A percentile compares a stretch with the other conserved stretches of the same genome.
These are phyloP conservation scores for Suhomyces faveliae DNA, from an alignment of 805 yeast genomes.

Conservation along the genomic window DNA sequence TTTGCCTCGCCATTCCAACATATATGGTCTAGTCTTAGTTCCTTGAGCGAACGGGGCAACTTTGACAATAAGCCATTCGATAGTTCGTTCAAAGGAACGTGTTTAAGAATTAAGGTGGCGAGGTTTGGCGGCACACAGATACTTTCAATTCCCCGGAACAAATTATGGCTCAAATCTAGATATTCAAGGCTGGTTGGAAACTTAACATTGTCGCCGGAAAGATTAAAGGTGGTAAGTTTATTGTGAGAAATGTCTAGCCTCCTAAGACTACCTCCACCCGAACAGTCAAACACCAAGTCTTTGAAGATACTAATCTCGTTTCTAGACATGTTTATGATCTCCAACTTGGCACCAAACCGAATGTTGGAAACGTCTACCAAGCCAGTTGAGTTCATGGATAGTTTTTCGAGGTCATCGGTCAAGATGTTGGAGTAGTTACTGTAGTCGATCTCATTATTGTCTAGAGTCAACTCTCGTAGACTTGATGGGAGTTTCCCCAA, in stretches of 20 bases:
- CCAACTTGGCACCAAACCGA: constrained; percentile 16
- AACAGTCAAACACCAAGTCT: constrained; percentile 12
- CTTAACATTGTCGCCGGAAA: not conserved
- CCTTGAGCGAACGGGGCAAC: constrained; percentile 8
- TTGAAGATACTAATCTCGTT: constrained; percentile 17
- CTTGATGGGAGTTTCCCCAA: constrained; percentile 19
- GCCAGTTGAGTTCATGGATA: constrained; percentile 21
- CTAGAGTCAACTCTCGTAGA: constrained; percentile 14
- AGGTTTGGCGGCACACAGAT: constrained; percentile 7
- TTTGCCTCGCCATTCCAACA: not conserved
- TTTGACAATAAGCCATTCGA: not conserved
- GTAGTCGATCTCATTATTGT: constrained; percentile 22
- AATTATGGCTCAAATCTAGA: constrained; percentile 10
- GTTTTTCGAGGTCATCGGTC: constrained; percentile 13
- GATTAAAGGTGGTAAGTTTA: constrained; percentile 4
- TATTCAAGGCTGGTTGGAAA: constrained; percentile 1
- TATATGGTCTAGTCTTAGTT: constrained; percentile 8
- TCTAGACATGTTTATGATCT: constrained; percentile 12
- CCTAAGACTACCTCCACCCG: not conserved
- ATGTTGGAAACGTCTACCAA: constrained; percentile 15
- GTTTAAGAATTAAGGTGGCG: constrained; percentile 5
- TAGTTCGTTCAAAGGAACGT: constrained; percentile 4
- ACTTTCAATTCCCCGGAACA: constrained; percentile 4
- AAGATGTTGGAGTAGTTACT: constrained; percentile 17
- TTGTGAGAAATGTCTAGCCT: constrained; percentile 10